Evolutionary conservation across 495 filamentous ascomycete species (phyloP).

Genomic region (Annulohypoxylon bovei): DNA sequence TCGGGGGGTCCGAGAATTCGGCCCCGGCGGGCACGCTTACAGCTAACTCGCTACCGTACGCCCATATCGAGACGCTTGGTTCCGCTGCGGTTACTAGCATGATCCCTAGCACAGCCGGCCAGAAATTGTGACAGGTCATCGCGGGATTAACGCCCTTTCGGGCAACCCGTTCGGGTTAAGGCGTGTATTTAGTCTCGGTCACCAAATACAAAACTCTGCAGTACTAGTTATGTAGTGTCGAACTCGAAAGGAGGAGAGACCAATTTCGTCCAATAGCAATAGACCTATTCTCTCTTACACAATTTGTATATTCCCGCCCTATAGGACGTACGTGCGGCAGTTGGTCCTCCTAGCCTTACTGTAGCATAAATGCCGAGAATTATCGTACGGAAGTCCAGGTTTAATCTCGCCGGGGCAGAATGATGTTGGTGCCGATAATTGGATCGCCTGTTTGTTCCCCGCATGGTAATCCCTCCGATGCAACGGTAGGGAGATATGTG

Average conservation of each 20-base stretch:
- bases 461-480: slow-evolving; percentile 19
- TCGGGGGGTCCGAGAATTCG: slow-evolving; percentile 59
- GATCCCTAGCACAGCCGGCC: slow-evolving; percentile 63
- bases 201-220: neutral
- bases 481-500: slow-evolving; percentile 5
- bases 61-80: slow-evolving; percentile 44
- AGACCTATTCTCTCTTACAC: neutral
- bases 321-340: neutral
- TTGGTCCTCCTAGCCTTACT: neutral
- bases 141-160: neutral
- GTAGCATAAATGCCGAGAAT: slow-evolving; percentile 23
- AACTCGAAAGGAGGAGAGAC: neutral
- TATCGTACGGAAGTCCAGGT: neutral
- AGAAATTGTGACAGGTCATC: slow-evolving; percentile 43
- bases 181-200: neutral
- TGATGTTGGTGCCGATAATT: slow-evolving; percentile 15
- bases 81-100: slow-evolving; percentile 53
- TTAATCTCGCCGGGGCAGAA: slow-evolving; percentile 23
- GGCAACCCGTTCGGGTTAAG: neutral
- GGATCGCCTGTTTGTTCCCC: slow-evolving; percentile 24
- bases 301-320: neutral
- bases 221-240: neutral
- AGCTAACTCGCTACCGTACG: slow-evolving; percentile 20
- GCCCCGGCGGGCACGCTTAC: slow-evolving; percentile 60
- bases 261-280: neutral